Conservation (phyloP, 169 alveolate species). For the Eimeria necatrix region DNA sequence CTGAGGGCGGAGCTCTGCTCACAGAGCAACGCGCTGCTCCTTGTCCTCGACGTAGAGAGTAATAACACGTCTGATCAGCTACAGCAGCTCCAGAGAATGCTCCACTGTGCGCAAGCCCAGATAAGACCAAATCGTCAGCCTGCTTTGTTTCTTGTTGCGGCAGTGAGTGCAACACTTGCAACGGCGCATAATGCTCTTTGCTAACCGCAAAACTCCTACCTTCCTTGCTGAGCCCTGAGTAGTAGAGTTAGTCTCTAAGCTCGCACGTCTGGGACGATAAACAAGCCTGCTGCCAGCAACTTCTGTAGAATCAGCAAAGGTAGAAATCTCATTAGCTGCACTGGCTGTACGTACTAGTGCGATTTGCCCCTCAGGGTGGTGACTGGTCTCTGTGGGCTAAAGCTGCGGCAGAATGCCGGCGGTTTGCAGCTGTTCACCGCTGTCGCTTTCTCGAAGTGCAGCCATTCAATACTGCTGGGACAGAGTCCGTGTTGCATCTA, state of each 20-base stretch:
- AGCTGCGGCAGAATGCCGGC: conserved; percentile 66
- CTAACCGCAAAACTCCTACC: neutral
- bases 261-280: no score
- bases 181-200: neutral
- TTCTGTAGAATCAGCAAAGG: no score
- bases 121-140: conserved; percentile 19
- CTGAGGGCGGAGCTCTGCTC: conserved; percentile 61
- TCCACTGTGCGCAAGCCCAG: neutral
- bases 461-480: conserved; percentile 50
- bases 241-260: neutral
- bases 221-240: neutral
- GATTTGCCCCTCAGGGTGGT: conserved; percentile 29
- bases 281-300: no score
- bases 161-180: neutral
- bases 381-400: conserved; percentile 41
- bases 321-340: no score
- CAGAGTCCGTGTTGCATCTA: conserved; percentile 54
- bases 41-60: conserved; percentile 49
- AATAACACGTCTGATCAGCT: conserved; percentile 1
- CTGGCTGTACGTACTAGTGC: no score
- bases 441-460: conserved; percentile 75
- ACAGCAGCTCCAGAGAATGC: conserved; percentile 65
- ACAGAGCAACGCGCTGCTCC: conserved; percentile 59
- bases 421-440: conserved; percentile 52
- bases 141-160: conserved; percentile 46